Conservation (phyloP, 1,139 yeast species). For the Diutina ranongensis region DNA sequence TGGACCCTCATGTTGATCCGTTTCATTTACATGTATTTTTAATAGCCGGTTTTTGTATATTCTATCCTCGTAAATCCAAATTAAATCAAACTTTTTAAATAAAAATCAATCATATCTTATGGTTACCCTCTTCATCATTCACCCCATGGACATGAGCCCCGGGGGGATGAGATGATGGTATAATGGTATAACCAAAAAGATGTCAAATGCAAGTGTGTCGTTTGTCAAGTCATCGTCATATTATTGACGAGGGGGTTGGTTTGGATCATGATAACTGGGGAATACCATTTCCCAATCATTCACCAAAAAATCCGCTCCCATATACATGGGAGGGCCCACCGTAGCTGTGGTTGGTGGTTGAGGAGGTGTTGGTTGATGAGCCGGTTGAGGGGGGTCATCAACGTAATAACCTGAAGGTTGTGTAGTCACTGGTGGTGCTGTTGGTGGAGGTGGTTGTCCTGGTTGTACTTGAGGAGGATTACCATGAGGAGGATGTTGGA, state of each 20-base stretch:
- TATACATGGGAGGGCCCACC: neutral
- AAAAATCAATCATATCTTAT: neutral
- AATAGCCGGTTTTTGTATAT: neutral
- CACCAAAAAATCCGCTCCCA: neutral
- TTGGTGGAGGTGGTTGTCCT: neutral
- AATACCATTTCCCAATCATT: constrained; percentile 3
- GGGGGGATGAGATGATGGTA: too few species aligned
- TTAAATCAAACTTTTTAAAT: neutral
- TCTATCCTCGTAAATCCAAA: neutral
- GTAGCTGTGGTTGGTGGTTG: neutral
- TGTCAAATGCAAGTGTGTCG: neutral
- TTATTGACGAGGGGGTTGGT: neutral
- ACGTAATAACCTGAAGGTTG: neutral
- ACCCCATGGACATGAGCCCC: too few species aligned
- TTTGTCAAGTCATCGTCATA: neutral
- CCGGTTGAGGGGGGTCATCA: neutral
- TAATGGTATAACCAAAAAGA: too few species aligned
- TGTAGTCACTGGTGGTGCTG: neutral
- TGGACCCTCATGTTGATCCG: too few species aligned
- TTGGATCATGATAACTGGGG: neutral
- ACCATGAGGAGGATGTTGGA: neutral
- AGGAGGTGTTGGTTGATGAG: neutral
- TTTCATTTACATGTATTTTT: neutral
- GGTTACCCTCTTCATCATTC: too few species aligned
- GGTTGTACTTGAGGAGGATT: neutral